These are phyloP conservation scores for Rhododendron kiyosumense DNA, from an alignment of 148 eudicot genomes.

Conservation along the genomic window DNA sequence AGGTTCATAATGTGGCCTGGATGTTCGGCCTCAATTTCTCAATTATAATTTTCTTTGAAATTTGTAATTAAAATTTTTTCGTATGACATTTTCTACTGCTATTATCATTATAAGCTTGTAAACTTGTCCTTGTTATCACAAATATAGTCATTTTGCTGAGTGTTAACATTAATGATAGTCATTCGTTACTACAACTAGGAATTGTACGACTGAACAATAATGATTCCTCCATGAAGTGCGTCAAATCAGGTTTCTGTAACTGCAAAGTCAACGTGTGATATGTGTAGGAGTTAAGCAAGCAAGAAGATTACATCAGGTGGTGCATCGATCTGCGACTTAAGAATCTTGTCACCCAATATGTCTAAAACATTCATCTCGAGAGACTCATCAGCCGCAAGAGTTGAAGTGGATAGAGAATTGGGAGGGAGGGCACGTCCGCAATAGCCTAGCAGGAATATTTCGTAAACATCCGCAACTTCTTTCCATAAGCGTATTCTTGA, in stretches of 20 bases:
- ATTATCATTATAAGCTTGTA: background rate
- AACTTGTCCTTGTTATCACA: background rate
- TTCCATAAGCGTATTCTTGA: conserved; percentile 86
- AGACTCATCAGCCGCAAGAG: conserved; percentile 64
- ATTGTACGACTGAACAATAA: background rate
- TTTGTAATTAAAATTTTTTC: background rate
- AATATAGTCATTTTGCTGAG: background rate
- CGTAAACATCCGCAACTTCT: conserved; percentile 97
- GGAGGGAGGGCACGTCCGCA: conserved; percentile 94
- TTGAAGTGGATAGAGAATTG: conserved; percentile 44
- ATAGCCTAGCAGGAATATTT: conserved; percentile 87
- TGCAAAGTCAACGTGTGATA: background rate
- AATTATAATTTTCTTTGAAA: background rate
- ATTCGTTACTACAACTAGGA: background rate
- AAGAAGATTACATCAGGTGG: conserved; percentile 64
- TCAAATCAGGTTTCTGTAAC: background rate
- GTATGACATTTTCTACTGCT: background rate
- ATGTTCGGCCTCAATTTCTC: background rate
- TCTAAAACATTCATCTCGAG: conserved; percentile 79
- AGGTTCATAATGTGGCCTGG: background rate
- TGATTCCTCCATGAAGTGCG: background rate
- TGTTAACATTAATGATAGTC: background rate
- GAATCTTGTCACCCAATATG: conserved; percentile 74
- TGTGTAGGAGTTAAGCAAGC: background rate
- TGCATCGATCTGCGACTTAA: conserved; percentile 65